Percentiles rank a stretch among this genome's conserved stretches.
Evolutionary conservation across 108 stramenopile species (phyloP).

Genomic region (Fragilaria radians): DNA sequence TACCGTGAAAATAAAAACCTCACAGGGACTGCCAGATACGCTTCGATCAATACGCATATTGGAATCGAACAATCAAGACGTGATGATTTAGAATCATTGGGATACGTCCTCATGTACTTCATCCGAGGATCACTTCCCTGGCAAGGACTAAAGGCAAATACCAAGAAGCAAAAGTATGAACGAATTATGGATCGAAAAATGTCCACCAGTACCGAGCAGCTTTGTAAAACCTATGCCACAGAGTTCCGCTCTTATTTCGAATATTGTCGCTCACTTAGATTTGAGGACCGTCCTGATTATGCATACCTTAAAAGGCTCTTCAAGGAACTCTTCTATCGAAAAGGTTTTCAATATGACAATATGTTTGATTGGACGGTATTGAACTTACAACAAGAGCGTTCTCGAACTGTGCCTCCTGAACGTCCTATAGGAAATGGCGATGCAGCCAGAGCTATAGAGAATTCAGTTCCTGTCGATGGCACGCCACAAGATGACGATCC

Average conservation of each 20-base stretch:
- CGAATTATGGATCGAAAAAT: constrained; percentile 99
- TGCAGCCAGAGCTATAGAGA: background rate
- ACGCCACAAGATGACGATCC: constrained; percentile 2
- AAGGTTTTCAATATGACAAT: constrained; percentile 99
- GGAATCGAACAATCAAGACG: constrained; percentile 96
- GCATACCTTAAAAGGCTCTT: constrained; percentile 96
- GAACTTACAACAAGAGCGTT: constrained; percentile 88
- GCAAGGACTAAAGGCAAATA: constrained; percentile 99
- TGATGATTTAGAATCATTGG: constrained; percentile 98
- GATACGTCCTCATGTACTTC: constrained; percentile 99
- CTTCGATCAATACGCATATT: constrained; percentile 98
- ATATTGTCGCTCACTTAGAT: constrained; percentile 96
- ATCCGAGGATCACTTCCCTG: constrained; percentile 97
- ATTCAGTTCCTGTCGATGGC: no score
- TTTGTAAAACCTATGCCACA: constrained; percentile 99
- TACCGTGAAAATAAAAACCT: constrained; percentile 99
- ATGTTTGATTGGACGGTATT: constrained; percentile 99
- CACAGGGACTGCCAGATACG: constrained; percentile 98
- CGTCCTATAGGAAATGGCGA: constrained; percentile 27
- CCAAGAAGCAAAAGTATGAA: constrained; percentile 99
- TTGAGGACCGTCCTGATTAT: constrained; percentile 99
- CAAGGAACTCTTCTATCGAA: constrained; percentile 96
- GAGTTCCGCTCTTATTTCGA: constrained; percentile 99
- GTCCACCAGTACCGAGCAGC: constrained; percentile 95
- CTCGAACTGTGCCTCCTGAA: constrained; percentile 71